phyloP scores from a whole-genome alignment of 2,329 filamentous ascomycete species.

The Lachnum nothofagi region DNA sequence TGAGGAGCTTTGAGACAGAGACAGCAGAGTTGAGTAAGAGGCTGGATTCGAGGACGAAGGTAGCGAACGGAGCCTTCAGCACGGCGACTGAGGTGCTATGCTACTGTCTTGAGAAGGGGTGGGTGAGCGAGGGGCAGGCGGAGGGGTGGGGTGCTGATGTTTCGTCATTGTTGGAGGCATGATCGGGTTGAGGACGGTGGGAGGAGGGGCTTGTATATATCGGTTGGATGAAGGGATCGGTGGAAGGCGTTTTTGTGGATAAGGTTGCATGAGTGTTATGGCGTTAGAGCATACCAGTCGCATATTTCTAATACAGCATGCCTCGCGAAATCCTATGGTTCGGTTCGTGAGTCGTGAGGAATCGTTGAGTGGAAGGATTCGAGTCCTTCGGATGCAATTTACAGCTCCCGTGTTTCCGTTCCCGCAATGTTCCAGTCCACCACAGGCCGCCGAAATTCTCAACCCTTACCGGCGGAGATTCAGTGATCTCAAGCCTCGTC shows the following conservation, averaged over 20 bases:
- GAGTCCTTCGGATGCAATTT: too few relatives aligned
- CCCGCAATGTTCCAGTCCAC: too few relatives aligned
- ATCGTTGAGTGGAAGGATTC: too few relatives aligned
- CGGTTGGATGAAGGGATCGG: background rate
- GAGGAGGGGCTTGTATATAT: background rate
- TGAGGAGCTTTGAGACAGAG: conserved; percentile 42
- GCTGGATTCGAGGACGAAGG: conserved; percentile 38
- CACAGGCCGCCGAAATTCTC: too few relatives aligned
- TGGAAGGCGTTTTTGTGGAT: background rate
- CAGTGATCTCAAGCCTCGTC: too few relatives aligned
- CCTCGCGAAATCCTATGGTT: background rate
- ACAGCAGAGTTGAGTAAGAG: conserved; percentile 52
- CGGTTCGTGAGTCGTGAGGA: too few relatives aligned
- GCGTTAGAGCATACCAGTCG: too few relatives aligned
- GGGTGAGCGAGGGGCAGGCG: conserved; percentile 20
- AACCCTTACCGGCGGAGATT: too few relatives aligned
- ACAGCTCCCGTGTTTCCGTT: too few relatives aligned
- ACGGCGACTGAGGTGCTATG: conserved; percentile 21
- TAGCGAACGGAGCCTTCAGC: conserved; percentile 20
- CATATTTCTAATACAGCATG: background rate
- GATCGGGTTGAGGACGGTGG: background rate
- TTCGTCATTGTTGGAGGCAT: background rate
- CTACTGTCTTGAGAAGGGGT: conserved; percentile 19
- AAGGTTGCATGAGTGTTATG: too few relatives aligned
- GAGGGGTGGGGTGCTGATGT: background rate